Evolutionary conservation across 2,329 filamentous ascomycete genomes (phyloP).

Genomic region (Aspergillus aculeatus): DNA sequence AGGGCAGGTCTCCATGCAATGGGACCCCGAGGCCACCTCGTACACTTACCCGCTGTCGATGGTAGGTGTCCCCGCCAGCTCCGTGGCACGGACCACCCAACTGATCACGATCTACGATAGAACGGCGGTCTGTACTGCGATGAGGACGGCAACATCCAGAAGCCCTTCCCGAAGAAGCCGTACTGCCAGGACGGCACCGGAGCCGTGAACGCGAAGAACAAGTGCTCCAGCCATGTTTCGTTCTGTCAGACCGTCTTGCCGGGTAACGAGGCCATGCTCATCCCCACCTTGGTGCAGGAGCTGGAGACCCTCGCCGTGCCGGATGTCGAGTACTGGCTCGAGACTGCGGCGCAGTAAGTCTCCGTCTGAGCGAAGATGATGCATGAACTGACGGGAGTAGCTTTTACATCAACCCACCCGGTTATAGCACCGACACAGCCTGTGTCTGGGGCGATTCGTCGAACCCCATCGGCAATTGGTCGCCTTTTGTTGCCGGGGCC

Average conservation of each 20-base stretch:
- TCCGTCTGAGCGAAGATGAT: neutral
- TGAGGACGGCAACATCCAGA: constrained; percentile 61
- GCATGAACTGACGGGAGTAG: constrained; percentile 39
- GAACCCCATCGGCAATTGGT: constrained; percentile 71
- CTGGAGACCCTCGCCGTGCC: constrained; percentile 67
- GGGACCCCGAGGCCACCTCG: constrained; percentile 66
- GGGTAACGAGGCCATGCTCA: constrained; percentile 78
- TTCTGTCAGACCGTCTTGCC: constrained; percentile 79
- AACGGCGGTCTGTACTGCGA: constrained; percentile 75
- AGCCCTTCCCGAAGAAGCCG: constrained; percentile 66
- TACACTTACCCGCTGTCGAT: constrained; percentile 71
- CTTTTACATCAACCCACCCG: constrained; percentile 77
- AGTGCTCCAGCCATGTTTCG: constrained; percentile 59
- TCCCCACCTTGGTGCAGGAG: constrained; percentile 66
- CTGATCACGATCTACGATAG: constrained; percentile 42
- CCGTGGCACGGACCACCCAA: neutral
- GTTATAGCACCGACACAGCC: constrained; percentile 57
- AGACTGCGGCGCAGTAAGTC: constrained; percentile 71
- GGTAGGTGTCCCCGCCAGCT: constrained; percentile 50
- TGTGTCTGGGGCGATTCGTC: constrained; percentile 69
- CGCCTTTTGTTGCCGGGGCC: constrained; percentile 71
- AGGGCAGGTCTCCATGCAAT: constrained; percentile 75
- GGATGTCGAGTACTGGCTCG: constrained; percentile 66
- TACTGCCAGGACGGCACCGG: constrained; percentile 71
- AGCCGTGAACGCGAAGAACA: constrained; percentile 65